These are phyloP conservation scores for Hyphopichia buzzinii DNA, from an alignment of 1,139 yeast species.

Conservation along the genomic window DNA sequence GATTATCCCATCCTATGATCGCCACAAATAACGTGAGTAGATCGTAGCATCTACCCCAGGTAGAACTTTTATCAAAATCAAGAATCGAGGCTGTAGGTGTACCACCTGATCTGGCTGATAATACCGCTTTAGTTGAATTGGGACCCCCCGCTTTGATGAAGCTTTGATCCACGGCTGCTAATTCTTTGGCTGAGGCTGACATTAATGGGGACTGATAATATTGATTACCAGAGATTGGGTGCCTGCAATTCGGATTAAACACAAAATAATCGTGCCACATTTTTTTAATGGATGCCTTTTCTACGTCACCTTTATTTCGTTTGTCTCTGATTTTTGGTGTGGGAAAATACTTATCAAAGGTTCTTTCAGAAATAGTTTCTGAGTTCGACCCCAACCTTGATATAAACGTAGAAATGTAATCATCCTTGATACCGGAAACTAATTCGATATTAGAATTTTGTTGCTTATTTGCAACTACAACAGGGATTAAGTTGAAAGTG, in stretches of 20 bases:
- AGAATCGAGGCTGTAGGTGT: slow-evolving; percentile 25
- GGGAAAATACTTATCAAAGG: slow-evolving; percentile 34
- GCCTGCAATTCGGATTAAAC: slow-evolving; percentile 31
- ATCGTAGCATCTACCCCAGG: slow-evolving; percentile 47
- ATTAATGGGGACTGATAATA: slow-evolving; percentile 39
- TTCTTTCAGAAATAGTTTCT: slow-evolving; percentile 32
- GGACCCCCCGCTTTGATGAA: slow-evolving; percentile 32
- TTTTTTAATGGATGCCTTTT: slow-evolving; percentile 27
- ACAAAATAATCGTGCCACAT: slow-evolving; percentile 35
- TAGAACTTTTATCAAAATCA: slow-evolving; percentile 34
- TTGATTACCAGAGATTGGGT: slow-evolving; percentile 34
- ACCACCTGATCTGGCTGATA: slow-evolving; percentile 37
- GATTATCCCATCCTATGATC: slow-evolving; percentile 39
- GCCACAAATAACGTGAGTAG: slow-evolving; percentile 38
- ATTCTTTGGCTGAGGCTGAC: slow-evolving; percentile 30
- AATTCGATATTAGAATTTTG: slow-evolving; percentile 15
- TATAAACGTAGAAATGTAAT: slow-evolving; percentile 26
- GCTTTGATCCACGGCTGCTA: slow-evolving; percentile 36
- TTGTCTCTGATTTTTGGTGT: slow-evolving; percentile 16
- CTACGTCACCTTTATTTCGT: slow-evolving; percentile 4
- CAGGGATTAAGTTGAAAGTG: slow-evolving; percentile 37
- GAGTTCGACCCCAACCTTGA: slow-evolving; percentile 17
- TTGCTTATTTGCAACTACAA: slow-evolving; percentile 17
- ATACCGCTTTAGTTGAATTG: slow-evolving; percentile 20
- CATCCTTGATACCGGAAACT: slow-evolving; percentile 32